phyloP scores from a whole-genome alignment of 805 yeast genomes.

The Candida xiaguanensis region DNA sequence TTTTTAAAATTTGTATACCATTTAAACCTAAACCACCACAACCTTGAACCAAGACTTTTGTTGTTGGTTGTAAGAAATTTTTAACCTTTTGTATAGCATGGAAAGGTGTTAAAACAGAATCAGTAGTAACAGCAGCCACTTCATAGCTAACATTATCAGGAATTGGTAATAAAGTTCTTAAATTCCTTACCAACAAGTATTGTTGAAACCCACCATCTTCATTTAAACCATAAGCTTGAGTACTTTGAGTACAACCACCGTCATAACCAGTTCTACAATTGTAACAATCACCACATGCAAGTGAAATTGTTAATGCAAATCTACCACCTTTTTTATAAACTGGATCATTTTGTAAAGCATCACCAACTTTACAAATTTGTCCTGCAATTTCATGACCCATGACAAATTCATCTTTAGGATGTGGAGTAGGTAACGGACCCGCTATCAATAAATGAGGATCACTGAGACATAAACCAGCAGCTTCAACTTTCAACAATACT shows the following conservation, averaged over 20 bases:
- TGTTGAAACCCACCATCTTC: slow-evolving; percentile 41
- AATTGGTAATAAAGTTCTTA: slow-evolving; percentile 33
- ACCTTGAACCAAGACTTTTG: slow-evolving; percentile 37
- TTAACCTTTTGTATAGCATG: slow-evolving; percentile 38
- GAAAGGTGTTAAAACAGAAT: slow-evolving; percentile 41
- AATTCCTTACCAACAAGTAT: slow-evolving; percentile 33
- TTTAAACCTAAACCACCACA: slow-evolving; percentile 43
- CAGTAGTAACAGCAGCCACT: slow-evolving; percentile 40
- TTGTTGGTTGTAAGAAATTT: slow-evolving; percentile 23
- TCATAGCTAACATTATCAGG: slow-evolving; percentile 37
- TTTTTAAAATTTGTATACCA: slow-evolving; percentile 36
- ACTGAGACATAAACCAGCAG: slow-evolving; percentile 42
- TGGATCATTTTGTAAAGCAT: slow-evolving; percentile 17
- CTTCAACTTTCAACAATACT: slow-evolving; percentile 37
- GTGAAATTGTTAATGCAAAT: slow-evolving; percentile 24
- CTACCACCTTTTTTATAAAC: slow-evolving; percentile 27
- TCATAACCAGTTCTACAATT: slow-evolving; percentile 34
- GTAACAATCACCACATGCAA: slow-evolving; percentile 33
- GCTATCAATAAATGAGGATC: slow-evolving; percentile 35
- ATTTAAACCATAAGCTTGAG: slow-evolving; percentile 31
- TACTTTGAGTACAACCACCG: slow-evolving; percentile 22
- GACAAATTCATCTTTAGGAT: slow-evolving; percentile 20
- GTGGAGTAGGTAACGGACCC: slow-evolving; percentile 15
- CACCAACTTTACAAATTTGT: slow-evolving; percentile 28
- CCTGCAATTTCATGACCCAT: slow-evolving; percentile 48